Percentiles rank a stretch among this genome's conserved stretches.
These are phyloP conservation scores for Phoma sp. DNA, from an alignment of 2,329 filamentous ascomycete genomes.

Conservation along the genomic window DNA sequence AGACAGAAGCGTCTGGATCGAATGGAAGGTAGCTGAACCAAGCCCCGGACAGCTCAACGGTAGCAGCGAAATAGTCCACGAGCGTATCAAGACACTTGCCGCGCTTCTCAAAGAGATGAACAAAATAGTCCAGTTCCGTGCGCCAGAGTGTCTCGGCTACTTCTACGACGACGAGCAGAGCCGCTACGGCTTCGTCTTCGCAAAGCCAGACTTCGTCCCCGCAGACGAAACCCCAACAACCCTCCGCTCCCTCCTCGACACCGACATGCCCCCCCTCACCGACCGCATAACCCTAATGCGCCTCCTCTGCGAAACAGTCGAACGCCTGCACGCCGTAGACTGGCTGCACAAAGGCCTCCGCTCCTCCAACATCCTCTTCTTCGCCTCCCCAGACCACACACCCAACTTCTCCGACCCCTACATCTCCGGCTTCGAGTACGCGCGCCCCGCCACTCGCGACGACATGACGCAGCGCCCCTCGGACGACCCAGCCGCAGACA, in stretches of 20 bases:
- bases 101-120: slow-evolving; percentile 43
- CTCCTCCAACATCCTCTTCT: slow-evolving; percentile 62
- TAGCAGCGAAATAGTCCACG: slow-evolving; percentile 32
- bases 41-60: slow-evolving; percentile 23
- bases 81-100: slow-evolving; percentile 42
- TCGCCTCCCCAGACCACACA: slow-evolving; percentile 28
- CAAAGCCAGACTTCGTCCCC: slow-evolving; percentile 52
- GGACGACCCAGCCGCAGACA: slow-evolving; percentile 54
- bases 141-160: slow-evolving; percentile 46
- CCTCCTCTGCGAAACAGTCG: slow-evolving; percentile 59
- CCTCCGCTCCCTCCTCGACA: slow-evolving; percentile 55
- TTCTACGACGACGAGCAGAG: slow-evolving; percentile 44
- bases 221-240: slow-evolving; percentile 54
- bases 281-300: slow-evolving; percentile 60
- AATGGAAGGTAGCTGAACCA: slow-evolving; percentile 46
- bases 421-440: slow-evolving; percentile 63
- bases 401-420: slow-evolving; percentile 53
- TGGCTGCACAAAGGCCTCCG: slow-evolving; percentile 67
- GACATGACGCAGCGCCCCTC: slow-evolving; percentile 60
- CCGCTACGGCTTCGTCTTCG: slow-evolving; percentile 62
- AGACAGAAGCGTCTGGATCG: slow-evolving; percentile 41
- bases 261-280: slow-evolving; percentile 57
- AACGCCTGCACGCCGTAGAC: slow-evolving; percentile 63
- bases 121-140: slow-evolving; percentile 37
- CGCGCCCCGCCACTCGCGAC: slow-evolving; percentile 57